These are phyloP conservation scores for Rhododendron kiyosumense DNA, from an alignment of 148 eudicot genomes.

Conservation along the genomic window DNA sequence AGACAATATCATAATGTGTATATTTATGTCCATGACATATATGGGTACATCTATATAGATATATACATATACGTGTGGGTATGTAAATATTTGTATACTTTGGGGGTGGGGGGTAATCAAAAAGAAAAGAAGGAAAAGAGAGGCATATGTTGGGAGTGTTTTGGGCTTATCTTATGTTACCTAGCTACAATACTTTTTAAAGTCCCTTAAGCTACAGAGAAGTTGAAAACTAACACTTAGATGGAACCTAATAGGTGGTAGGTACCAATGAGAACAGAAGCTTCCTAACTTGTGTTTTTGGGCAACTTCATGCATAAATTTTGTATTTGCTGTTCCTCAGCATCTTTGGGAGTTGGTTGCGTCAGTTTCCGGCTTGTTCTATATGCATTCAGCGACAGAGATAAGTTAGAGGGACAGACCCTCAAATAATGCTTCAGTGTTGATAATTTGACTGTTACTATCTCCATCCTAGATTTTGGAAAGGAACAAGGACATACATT, in stretches of 20 bases:
- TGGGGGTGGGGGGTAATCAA: neutral
- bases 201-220: neutral
- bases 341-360: neutral
- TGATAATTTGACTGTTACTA: neutral
- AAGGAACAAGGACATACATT: neutral
- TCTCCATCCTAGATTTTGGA: neutral
- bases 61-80: too few species aligned
- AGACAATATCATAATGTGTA: neutral
- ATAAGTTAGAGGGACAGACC: neutral
- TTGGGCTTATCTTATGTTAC: neutral
- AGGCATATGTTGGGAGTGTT: neutral
- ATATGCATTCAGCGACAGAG: neutral
- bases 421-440: neutral
- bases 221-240: neutral
- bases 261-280: neutral
- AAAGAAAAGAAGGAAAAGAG: neutral
- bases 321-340: neutral
- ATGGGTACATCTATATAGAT: neutral
- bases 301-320: neutral
- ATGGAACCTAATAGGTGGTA: neutral
- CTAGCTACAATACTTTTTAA: neutral
- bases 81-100: neutral
- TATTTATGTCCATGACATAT: neutral
- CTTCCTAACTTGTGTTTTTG: neutral
- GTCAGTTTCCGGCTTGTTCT: neutral